Evolutionary conservation across 2,329 filamentous ascomycete species (phyloP), one percentile per base, ranked within the genome.

Genomic region (Periconia sp.): DNA sequence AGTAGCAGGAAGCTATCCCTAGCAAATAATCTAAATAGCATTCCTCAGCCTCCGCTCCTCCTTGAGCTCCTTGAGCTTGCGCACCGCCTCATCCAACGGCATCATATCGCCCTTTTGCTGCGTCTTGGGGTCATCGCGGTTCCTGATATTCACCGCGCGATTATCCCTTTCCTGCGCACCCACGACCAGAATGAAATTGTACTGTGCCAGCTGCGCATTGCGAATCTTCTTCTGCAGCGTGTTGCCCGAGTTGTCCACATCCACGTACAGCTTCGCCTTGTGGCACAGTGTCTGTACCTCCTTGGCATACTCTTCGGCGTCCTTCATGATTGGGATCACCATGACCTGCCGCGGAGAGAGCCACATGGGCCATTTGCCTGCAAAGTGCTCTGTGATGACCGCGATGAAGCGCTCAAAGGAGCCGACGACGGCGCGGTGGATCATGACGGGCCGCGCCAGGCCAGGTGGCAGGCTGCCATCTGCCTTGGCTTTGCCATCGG

Each of bases 151-250:
- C 48, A 85, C 81, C 4, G 78, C 76, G 45, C 79, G 73, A 15
- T 71, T 72, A 51, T 84, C 77, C 66, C 77, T 78, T 70, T 86
- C 83, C 60, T 82, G 73, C 3, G 81, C 82, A 43, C 83, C 83
- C n/a, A 86, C 81, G 24, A 86, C 83, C 61, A 92, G 88, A 58
- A 91, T 88, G 71, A 88, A 91, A 76, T 92, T 92, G 76, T 92
- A 92, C 71, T 91, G 86, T 38, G 85, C 79, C 59, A 92, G 71
- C 72, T 94, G 89, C 11, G 85, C 89, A 42, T 82, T 91, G 57
- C 88, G 85, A 56, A 94, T 90, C 83, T 94, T 94, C 82, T 94
- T 92, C 70, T 90, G 86, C 73, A 94, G 83, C 5, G 88, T 94
- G 73, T 92, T 90, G 60, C 87, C 84, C 55, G 81, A 81, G 37